Percentiles rank a stretch among this genome's conserved stretches.
phyloP scores from a whole-genome alignment of 2,329 filamentous ascomycete genomes.

The Colletotrichum karsti region DNA sequence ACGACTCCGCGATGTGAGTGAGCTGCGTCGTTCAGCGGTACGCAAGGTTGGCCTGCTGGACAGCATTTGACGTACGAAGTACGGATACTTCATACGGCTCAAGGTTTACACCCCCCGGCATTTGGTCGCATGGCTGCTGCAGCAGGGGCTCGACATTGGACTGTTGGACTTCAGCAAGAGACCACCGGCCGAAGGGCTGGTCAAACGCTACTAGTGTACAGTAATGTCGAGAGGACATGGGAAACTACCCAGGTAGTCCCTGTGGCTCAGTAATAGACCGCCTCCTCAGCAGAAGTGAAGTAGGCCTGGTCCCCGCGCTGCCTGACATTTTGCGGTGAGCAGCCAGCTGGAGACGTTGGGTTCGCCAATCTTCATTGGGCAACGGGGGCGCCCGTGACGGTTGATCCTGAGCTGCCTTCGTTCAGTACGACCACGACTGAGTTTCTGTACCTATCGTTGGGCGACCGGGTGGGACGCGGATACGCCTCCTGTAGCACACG shows the following conservation, averaged over 20 bases:
- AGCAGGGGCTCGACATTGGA: slow-evolving; percentile 16
- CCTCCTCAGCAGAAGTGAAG: slow-evolving; percentile 9
- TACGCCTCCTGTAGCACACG: slow-evolving; percentile 26
- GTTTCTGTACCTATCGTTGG: slow-evolving; percentile 1
- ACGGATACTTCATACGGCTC: no score
- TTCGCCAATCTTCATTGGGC: slow-evolving; percentile 6
- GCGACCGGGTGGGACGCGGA: slow-evolving; percentile 16
- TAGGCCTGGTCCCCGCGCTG: slow-evolving; percentile 14
- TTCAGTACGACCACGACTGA: neutral
- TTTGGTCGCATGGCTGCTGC: slow-evolving; percentile 28
- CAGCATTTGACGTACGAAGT: no score
- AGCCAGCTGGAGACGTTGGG: slow-evolving; percentile 5
- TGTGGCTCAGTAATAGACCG: slow-evolving; percentile 27
- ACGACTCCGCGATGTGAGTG: slow-evolving; percentile 21
- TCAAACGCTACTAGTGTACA: slow-evolving; percentile 20
- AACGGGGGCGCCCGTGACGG: neutral
- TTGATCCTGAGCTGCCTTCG: slow-evolving; percentile 1
- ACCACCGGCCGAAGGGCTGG: slow-evolving; percentile 12
- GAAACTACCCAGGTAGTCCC: slow-evolving; percentile 18
- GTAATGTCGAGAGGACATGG: slow-evolving; percentile 13
- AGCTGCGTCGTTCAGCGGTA: slow-evolving; percentile 10
- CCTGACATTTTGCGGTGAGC: slow-evolving; percentile 26
- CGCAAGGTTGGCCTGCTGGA: neutral
- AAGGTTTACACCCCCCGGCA: slow-evolving; percentile 26
- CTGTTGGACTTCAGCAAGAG: slow-evolving; percentile 21